Conservation (phyloP, 495 filamentous ascomycete genomes). For the Aspergillus hancockii region DNA sequence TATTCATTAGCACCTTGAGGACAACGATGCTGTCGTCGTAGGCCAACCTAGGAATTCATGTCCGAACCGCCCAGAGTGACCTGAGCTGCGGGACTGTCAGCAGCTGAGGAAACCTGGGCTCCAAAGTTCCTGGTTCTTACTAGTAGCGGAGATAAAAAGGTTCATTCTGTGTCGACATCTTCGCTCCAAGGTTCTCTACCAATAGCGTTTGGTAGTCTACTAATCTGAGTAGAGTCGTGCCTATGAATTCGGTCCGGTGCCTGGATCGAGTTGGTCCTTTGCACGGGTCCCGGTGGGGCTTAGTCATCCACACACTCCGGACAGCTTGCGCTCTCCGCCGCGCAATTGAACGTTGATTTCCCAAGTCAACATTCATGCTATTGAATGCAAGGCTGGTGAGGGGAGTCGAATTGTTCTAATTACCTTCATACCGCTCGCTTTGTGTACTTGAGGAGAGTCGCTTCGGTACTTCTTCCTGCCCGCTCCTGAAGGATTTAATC, state of each 20-base stretch:
- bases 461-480: constrained; percentile 26
- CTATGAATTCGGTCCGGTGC: constrained; percentile 15
- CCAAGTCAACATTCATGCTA: constrained; percentile 31
- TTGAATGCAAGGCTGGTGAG: constrained; percentile 46
- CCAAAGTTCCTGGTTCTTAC: constrained; percentile 53
- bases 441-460: constrained; percentile 30
- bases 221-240: neutral
- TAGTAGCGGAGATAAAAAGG: constrained; percentile 98
- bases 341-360: constrained; percentile 43
- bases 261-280: constrained; percentile 23
- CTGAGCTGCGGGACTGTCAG: constrained; percentile 71
- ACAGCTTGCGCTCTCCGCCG: constrained; percentile 35
- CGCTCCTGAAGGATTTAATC: constrained; percentile 35
- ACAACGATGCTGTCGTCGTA: neutral
- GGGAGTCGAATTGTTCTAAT: constrained; percentile 42
- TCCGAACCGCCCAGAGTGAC: constrained; percentile 95
- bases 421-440: constrained; percentile 19
- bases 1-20: constrained; percentile 28
- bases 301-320: constrained; percentile 55
- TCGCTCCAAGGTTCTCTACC: neutral
- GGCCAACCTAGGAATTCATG: constrained; percentile 93
- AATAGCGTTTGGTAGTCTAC: neutral
- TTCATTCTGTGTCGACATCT: constrained; percentile 62
- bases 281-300: constrained; percentile 33
- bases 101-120: constrained; percentile 47